Base-by-base conservation (phyloP, 768 basidiomycete species). In the Symmetrospora coprosmae region DNA sequence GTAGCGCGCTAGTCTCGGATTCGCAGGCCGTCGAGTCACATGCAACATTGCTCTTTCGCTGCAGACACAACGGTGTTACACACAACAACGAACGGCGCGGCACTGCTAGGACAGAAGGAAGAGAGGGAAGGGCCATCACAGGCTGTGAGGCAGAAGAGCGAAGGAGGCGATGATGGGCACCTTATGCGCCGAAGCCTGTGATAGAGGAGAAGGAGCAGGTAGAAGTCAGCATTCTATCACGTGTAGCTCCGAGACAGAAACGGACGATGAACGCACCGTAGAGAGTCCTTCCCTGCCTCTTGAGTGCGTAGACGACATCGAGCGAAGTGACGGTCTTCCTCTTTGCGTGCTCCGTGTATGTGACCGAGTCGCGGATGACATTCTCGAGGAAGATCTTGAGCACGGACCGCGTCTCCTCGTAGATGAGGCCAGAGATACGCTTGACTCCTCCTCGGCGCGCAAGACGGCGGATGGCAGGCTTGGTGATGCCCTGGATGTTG, bases 391-490 rank as follows among this genome's bases (percentile, higher is more conserved):
- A 77, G 71, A 77, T 75, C 73, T 78, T 78, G 67, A 78, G 73
- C 41, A 79, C 77, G 68, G 77, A 76, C 66, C 77, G 76, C 52
- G 77, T 78, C 74, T 78, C 78, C 67, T 75, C 72, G 68, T 76
- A 74, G 67, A 75, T 75, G 62, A 75, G 71, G 52, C 74, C 73
- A 39, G 68, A 69, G 64, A 87, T 87, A 86, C 86, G 82, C 80
- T 94, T 91, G 71, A 92, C 89, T 85, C 91, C 90, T 71, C 90
- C 88, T 80, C 89, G 85, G 73, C 86, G 86, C 47, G 89, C 89
- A 59, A 96, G 86, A 79, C 90, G 87, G 56, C 79, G 84, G 86
- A 74, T 92, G 82, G 70, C 88, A 67, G 88, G 86, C 79, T 91
- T 84, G 66, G 84, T 91, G 74, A 84, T 90, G 78, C 80, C 84